These are phyloP conservation scores for Diaporthe australafricana DNA, from an alignment of 2,329 filamentous ascomycete species.

Conservation along the genomic window DNA sequence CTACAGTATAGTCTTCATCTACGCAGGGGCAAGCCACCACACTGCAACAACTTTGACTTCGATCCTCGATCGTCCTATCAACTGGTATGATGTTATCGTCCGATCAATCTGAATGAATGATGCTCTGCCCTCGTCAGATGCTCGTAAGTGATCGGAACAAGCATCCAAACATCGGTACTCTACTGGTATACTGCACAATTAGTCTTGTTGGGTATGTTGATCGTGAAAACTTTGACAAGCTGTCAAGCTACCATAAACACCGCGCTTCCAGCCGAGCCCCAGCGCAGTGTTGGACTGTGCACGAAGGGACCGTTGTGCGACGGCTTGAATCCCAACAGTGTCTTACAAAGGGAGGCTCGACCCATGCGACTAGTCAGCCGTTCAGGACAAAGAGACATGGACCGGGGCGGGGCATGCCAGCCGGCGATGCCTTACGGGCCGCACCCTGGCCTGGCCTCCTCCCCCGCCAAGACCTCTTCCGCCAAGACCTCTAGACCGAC, in stretches of 20 bases:
- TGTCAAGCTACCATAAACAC: not conserved
- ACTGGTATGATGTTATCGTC: not conserved
- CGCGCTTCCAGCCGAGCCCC: not conserved
- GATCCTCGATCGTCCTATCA: slow-evolving; percentile 22
- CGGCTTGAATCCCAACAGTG: not conserved
- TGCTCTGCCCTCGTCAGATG: not conserved
- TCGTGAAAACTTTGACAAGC: not conserved
- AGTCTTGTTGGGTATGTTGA: not conserved
- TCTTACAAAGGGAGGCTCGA: not conserved
- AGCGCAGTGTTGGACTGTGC: not conserved
- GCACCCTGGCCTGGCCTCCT: not conserved
- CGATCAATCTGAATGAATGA: not conserved
- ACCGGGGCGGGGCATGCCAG: not conserved
- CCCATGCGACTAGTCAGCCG: not conserved
- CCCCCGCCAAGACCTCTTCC: too few relatives aligned
- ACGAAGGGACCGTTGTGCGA: not conserved
- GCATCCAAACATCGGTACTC: not conserved
- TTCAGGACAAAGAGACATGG: slow-evolving; percentile 3
- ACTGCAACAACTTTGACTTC: not conserved
- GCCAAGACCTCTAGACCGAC: slow-evolving; percentile 16
- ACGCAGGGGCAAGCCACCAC: not conserved
- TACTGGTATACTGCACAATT: not conserved
- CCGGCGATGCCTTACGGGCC: not conserved
- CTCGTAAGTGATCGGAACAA: not conserved
- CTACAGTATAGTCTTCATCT: slow-evolving; percentile 12